Percentiles rank a stretch among this genome's conserved stretches.
phyloP scores from a whole-genome alignment of 2,329 filamentous ascomycete genomes.

The Hymenoscyphus infarciens region DNA sequence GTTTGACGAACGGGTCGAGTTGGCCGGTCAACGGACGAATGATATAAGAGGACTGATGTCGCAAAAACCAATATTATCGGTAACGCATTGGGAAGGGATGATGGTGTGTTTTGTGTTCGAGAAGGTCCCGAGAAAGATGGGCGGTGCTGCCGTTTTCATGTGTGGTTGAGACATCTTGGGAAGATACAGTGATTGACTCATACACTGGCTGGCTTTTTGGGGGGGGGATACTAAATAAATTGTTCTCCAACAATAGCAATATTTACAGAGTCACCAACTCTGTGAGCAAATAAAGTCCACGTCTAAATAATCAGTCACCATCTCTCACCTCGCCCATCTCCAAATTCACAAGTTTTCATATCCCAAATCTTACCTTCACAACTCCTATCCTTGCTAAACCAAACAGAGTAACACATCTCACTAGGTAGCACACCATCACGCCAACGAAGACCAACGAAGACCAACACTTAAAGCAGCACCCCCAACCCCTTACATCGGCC shows the following conservation, averaged over 20 bases:
- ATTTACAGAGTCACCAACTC: not conserved
- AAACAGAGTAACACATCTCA: slow-evolving; percentile 19
- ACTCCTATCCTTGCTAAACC: not conserved
- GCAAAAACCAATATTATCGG: not conserved
- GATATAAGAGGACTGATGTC: not conserved
- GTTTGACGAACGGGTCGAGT: slow-evolving; percentile 40
- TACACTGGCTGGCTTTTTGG: not conserved
- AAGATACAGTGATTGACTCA: slow-evolving; percentile 1
- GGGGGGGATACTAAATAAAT: too few species aligned
- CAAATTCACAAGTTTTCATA: slow-evolving; percentile 18
- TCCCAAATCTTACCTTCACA: not conserved
- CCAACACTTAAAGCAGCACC: not conserved
- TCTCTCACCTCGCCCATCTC: not conserved
- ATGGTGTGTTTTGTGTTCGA: not conserved
- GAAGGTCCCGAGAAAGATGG: not conserved
- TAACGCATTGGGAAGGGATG: not conserved
- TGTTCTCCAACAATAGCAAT: not conserved
- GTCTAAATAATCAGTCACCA: not conserved
- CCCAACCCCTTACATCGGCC: not conserved
- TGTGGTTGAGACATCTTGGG: slow-evolving; percentile 1
- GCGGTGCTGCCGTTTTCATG: not conserved
- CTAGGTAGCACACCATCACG: slow-evolving; percentile 14
- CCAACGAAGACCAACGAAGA: too few species aligned
- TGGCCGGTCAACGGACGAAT: slow-evolving; percentile 9
- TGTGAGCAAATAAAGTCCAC: not conserved